Evolutionary conservation across 306 rosid species (phyloP).

Genomic region (Rosa multiflora): DNA sequence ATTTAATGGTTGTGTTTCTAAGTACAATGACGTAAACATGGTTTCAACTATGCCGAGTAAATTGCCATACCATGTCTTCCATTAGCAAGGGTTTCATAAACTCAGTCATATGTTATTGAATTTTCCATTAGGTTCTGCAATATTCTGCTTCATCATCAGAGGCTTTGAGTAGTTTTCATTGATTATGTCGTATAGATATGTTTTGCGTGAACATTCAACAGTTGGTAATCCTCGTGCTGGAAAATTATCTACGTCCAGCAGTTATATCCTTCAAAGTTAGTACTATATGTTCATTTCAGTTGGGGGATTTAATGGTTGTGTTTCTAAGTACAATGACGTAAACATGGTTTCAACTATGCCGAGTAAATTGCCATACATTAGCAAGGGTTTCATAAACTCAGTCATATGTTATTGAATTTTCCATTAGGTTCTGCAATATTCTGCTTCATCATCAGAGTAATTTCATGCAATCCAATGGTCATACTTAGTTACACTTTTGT

Average conservation of each 20-base stretch:
- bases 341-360: not conserved
- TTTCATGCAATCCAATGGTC: conserved; percentile 1
- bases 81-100: conserved; percentile 6
- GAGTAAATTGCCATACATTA: not conserved
- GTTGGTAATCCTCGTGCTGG: not conserved
- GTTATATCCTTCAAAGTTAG: not conserved
- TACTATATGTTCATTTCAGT: not conserved
- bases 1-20: not conserved
- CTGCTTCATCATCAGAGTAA: not conserved
- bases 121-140: not conserved
- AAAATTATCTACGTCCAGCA: not conserved
- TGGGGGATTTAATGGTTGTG: not conserved
- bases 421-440: not conserved
- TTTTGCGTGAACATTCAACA: not conserved
- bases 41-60: not conserved
- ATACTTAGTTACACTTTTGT: not conserved
- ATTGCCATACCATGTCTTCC: not conserved
- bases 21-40: not conserved
- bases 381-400: conserved; percentile 4
- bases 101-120: not conserved
- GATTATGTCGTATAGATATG: not conserved
- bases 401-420: not conserved
- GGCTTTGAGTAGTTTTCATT: conserved; percentile 9
- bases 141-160: not conserved
- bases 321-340: not conserved